A percentile compares a stretch with the other conserved stretches of the same genome.
Evolutionary conservation across 139 green algal species (phyloP).

Genomic region (Zygnema cylindricum): DNA sequence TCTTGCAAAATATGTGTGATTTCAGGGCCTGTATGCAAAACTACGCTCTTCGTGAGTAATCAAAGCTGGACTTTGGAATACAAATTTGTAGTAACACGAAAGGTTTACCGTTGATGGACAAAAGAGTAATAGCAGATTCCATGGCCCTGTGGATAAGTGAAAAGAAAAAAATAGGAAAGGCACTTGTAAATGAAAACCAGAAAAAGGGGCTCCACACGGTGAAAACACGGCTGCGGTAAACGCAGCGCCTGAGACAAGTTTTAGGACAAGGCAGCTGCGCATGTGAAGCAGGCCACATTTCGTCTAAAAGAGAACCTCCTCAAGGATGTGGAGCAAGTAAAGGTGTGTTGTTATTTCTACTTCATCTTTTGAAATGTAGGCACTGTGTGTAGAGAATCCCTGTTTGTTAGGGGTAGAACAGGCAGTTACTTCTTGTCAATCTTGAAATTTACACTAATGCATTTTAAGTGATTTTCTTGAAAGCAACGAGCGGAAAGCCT

Average conservation of each 20-base stretch:
- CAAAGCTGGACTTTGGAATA: too few species aligned
- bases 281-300: neutral
- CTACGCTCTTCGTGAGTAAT: too few species aligned
- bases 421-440: too few species aligned
- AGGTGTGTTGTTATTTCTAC: neutral
- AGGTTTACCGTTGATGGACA: neutral
- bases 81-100: too few species aligned
- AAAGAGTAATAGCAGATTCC: neutral
- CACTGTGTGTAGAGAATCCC: neutral
- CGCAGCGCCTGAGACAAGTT: neutral
- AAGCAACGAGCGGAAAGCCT: conserved; percentile 1
- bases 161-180: neutral
- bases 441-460: conserved; percentile 8
- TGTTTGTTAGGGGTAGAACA: neutral
- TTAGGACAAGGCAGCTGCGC: neutral
- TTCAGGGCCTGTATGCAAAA: too few species aligned
- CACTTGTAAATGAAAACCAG: neutral
- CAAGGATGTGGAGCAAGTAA: conserved; percentile 38
- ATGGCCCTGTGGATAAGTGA: neutral
- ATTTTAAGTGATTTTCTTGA: neutral
- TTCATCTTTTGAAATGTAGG: neutral
- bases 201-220: neutral
- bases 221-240: neutral
- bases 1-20: neutral
- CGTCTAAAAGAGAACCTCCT: conserved; percentile 15